Conservation (phyloP, 352 stramenopile species). For the Aphanomyces euteiches region DNA sequence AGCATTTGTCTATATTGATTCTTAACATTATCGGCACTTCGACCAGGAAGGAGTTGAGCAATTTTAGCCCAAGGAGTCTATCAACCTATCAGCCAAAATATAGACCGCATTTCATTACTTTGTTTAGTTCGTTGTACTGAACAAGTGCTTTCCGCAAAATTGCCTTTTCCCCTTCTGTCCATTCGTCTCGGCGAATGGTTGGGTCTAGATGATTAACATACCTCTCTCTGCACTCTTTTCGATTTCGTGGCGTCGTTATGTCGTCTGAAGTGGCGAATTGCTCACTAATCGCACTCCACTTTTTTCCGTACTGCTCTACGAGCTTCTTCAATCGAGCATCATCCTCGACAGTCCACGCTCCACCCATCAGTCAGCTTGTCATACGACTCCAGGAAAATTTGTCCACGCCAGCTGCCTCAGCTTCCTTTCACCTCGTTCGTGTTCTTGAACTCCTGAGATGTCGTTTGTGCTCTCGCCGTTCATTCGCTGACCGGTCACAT, state of each 20-base stretch:
- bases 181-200: constrained; percentile 28
- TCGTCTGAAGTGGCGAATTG: constrained; percentile 40
- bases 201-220: constrained; percentile 66
- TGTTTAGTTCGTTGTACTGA: background rate
- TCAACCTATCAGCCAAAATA: background rate
- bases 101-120: background rate
- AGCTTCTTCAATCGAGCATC: constrained; percentile 45
- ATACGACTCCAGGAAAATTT: too few species aligned
- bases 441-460: too few species aligned
- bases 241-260: constrained; percentile 41
- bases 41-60: background rate
- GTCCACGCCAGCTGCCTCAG: too few species aligned
- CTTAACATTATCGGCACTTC: constrained; percentile 16
- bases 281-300: constrained; percentile 24
- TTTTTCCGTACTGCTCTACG: constrained; percentile 33
- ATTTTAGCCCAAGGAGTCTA: constrained; percentile 24
- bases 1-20: constrained; percentile 13
- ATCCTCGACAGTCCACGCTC: constrained; percentile 48
- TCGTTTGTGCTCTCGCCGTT: too few species aligned
- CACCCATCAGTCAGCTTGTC: background rate
- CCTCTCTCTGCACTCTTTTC: constrained; percentile 70
- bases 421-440: too few species aligned
- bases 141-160: background rate
- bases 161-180: constrained; percentile 18
- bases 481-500: too few species aligned